Conservation (phyloP, 78 protist genomes). For the Blattamonas nauphoetae region DNA sequence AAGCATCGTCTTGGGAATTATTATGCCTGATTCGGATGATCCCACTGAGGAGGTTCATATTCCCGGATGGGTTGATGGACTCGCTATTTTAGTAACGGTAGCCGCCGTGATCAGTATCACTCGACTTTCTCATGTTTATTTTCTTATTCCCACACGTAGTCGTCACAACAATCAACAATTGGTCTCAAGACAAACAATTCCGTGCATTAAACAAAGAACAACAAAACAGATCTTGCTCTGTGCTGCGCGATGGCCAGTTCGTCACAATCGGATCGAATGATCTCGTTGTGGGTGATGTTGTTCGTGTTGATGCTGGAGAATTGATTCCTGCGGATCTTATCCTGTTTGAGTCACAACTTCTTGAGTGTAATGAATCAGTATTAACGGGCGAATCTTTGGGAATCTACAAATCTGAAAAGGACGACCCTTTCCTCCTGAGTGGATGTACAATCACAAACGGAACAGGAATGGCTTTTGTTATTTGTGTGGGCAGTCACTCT, state of each 20-base stretch:
- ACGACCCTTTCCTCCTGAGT: neutral
- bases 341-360: neutral
- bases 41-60: neutral
- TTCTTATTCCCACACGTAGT: neutral
- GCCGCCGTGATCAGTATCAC: conserved; percentile 16
- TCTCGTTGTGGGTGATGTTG: neutral
- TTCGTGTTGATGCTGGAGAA: neutral
- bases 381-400: neutral
- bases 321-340: neutral
- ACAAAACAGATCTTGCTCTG: neutral
- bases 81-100: conserved; percentile 48
- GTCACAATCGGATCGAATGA: neutral
- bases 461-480: neutral
- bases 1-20: neutral
- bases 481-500: neutral
- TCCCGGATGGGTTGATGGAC: conserved; percentile 54
- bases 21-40: no score
- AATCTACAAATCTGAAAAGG: neutral
- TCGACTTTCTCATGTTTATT: neutral
- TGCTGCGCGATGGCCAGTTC: neutral
- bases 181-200: conserved; percentile 9
- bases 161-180: neutral
- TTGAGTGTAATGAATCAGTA: neutral
- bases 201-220: neutral
- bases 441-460: neutral